phyloP scores from a whole-genome alignment of 2,329 filamentous ascomycete genomes.

The Leptographium procerum region DNA sequence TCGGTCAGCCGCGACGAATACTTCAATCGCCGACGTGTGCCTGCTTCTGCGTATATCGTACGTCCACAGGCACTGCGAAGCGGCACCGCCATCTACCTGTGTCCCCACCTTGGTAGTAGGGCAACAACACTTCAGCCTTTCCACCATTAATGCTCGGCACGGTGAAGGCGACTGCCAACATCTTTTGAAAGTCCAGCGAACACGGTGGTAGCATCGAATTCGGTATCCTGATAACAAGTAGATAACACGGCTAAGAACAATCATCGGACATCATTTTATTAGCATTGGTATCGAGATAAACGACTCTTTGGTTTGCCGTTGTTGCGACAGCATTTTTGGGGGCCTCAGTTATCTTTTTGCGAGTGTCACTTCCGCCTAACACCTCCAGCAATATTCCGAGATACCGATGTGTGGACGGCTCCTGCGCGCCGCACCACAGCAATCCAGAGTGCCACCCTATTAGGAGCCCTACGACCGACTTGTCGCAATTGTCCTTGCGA shows the following conservation, averaged over 20 bases:
- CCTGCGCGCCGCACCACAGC: not conserved
- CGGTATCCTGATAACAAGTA: not conserved
- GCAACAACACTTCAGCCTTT: not conserved
- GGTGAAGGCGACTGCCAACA: not conserved
- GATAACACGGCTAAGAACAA: not conserved
- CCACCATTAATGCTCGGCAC: not conserved
- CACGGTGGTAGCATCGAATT: not conserved
- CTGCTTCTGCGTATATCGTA: not conserved
- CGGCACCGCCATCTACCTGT: not conserved
- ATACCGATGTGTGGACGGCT: not conserved
- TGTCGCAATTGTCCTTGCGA: not conserved
- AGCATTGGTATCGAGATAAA: not conserved
- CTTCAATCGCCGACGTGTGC: not conserved
- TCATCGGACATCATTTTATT: not conserved
- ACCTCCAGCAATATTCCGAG: not conserved
- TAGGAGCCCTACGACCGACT: not conserved
- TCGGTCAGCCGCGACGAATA: not conserved
- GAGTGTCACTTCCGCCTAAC: too few species aligned
- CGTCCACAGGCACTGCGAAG: not conserved
- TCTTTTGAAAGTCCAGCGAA: not conserved
- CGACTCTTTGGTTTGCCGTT: not conserved
- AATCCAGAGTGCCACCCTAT: not conserved
- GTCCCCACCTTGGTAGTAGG: not conserved
- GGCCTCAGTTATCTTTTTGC: not conserved
- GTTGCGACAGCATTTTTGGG: not conserved